Evolutionary conservation across 352 stramenopile species (phyloP), one percentile per base, ranked within the genome.

Genomic region (Phytophthora ohioensis): DNA sequence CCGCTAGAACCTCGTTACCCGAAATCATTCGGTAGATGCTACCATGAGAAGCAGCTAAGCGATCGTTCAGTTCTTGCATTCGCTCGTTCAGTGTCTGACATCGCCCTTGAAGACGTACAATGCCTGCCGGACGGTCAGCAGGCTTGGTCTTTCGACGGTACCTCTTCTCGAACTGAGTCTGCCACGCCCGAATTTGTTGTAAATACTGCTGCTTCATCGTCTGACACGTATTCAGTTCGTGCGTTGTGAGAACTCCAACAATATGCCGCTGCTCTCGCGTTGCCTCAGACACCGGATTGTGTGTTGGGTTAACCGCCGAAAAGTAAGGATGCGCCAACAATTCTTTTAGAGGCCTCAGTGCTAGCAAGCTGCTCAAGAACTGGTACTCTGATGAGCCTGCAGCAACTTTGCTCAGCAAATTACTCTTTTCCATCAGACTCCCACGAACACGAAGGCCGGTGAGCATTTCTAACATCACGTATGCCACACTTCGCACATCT

Each of bases 381-480:
- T 70, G 57, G 35, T 59, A 48, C 34, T 87, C 77, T 12, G 65
- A 60, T 7, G 66, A 79, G 13, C 59, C 63, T 13, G 39, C 7
- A 3, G 48, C 30, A 2, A 90, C 60, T 15, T 71, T 68, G 11
- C 17, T 47, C 8, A 86, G 42, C 5, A 91, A 32, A 4, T 59
- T 72, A 9, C 74, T 60, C 10, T 51, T 74, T 31, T 85, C 69
- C 36, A 88, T 71, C 6, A 80, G 49, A 32, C 49, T 34, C 0
- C 84, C 72, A 34, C 64, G 76, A 27, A 81, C 73, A 3, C 76
- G 76, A 36, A 70, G 51, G 15, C 80, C 81, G 3, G 82, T 92
- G 58, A 89, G 73, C 79, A 92, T 80, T 64, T 92, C 84, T 6
- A 80, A 43, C 61, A 90, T 76, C 30, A 92, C 61, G 45, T 88